Conservation (phyloP, 1,139 yeast species). For the Debaryomyces sp. region DNA sequence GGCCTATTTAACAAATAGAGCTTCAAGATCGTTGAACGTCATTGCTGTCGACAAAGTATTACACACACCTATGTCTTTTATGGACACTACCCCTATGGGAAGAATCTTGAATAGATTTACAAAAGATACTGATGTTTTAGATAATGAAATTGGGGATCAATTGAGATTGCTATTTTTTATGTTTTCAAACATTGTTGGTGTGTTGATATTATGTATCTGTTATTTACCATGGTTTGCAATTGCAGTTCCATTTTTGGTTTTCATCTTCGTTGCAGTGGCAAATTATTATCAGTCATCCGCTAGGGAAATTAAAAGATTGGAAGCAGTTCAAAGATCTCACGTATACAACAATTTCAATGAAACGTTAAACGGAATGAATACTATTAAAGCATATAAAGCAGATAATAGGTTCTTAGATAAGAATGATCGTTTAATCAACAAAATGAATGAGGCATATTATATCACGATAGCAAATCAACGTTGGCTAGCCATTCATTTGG, state of each 20-base stretch:
- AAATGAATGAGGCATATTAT: constrained; percentile 73
- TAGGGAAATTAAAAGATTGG: constrained; percentile 46
- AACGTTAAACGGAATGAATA: constrained; percentile 67
- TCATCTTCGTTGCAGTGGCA: constrained; percentile 52
- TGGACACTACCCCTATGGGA: constrained; percentile 66
- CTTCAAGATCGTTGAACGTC: constrained; percentile 48
- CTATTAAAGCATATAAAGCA: constrained; percentile 64
- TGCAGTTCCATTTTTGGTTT: constrained; percentile 60
- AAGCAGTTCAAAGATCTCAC: constrained; percentile 39
- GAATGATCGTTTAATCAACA: constrained; percentile 54
- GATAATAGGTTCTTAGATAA: constrained; percentile 52
- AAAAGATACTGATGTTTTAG: constrained; percentile 82
- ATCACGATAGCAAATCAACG: constrained; percentile 71
- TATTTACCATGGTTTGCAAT: constrained; percentile 77
- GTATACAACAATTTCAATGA: constrained; percentile 71
- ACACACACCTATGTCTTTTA: constrained; percentile 58
- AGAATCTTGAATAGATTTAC: constrained; percentile 64
- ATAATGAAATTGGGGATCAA: constrained; percentile 70
- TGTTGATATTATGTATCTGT: constrained; percentile 63
- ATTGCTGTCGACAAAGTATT: constrained; percentile 44
- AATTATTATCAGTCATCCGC: constrained; percentile 54
- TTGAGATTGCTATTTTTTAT: constrained; percentile 54
- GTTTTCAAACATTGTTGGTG: constrained; percentile 59
- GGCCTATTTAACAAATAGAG: constrained; percentile 53
- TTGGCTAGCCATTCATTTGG: constrained; percentile 74